Conservation (phyloP, 1,284 basidiomycete genomes). For the Lignosus rhinocerotis region DNA sequence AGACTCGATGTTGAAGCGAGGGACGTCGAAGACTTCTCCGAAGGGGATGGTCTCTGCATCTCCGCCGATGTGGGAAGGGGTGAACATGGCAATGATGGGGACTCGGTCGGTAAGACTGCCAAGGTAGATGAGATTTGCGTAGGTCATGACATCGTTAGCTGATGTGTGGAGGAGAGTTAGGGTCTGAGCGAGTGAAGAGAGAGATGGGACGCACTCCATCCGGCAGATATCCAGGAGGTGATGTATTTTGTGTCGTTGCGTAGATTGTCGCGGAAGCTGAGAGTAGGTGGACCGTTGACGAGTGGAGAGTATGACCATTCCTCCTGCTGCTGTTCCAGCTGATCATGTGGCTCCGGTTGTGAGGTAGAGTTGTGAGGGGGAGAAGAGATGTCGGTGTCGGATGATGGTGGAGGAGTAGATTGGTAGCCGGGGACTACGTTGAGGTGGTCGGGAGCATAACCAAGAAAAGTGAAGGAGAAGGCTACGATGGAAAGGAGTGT, state of each 20-base stretch:
- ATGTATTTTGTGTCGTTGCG: constrained; percentile 60
- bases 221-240: constrained; percentile 67
- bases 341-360: constrained; percentile 22
- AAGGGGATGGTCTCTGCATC: constrained; percentile 39
- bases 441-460: background rate
- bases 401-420: constrained; percentile 25
- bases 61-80: constrained; percentile 63
- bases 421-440: constrained; percentile 19
- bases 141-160: constrained; percentile 75
- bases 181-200: background rate
- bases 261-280: constrained; percentile 59
- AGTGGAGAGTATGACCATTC: constrained; percentile 26
- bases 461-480: constrained; percentile 26
- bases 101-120: constrained; percentile 63
- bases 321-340: constrained; percentile 5
- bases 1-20: constrained; percentile 37
- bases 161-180: constrained; percentile 11
- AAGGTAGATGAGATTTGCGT: constrained; percentile 71
- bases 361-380: constrained; percentile 18
- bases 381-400: background rate
- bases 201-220: constrained; percentile 56
- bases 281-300: constrained; percentile 51
- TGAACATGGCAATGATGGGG: constrained; percentile 64
- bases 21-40: constrained; percentile 46
- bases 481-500: constrained; percentile 35